These are phyloP conservation scores for Podospora tetraspora DNA, from an alignment of 495 filamentous ascomycete species.

Conservation along the genomic window DNA sequence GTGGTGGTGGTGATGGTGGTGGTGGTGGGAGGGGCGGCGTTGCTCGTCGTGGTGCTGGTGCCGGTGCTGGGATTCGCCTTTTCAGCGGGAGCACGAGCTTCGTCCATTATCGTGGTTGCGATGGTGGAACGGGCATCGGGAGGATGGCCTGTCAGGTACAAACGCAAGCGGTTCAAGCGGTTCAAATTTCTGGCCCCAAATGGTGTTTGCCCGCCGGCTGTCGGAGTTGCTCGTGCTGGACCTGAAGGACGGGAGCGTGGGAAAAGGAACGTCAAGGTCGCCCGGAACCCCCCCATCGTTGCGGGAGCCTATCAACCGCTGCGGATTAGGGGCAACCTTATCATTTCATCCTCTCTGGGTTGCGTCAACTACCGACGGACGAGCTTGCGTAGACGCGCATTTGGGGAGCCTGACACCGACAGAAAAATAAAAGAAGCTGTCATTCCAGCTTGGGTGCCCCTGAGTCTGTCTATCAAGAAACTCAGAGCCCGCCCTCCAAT, in stretches of 20 bases:
- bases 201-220: constrained; percentile 6
- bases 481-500: background rate
- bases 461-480: background rate
- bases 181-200: constrained; percentile 10
- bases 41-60: constrained; percentile 10
- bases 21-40: constrained; percentile 6
- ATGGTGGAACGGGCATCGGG: constrained; percentile 32
- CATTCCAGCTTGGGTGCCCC: background rate
- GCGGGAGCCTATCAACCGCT: constrained; percentile 12
- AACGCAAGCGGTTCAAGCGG: constrained; percentile 6
- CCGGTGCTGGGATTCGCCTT: constrained; percentile 26
- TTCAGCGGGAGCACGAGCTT: constrained; percentile 32
- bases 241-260: constrained; percentile 1
- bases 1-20: constrained; percentile 10
- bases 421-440: background rate
- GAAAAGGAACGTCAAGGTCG: constrained; percentile 12
- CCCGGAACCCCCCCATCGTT: constrained; percentile 8
- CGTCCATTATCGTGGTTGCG: constrained; percentile 32
- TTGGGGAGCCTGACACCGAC: background rate
- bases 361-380: background rate
- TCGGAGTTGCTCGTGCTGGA: constrained; percentile 4
- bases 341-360: background rate
- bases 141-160: constrained; percentile 8
- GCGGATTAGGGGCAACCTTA: constrained; percentile 11
- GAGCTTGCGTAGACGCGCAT: background rate